Percentiles rank a stretch among this genome's conserved stretches.
Evolutionary conservation across 768 basidiomycete species (phyloP).

Genomic region (Holtermanniella nyarrowii): DNA sequence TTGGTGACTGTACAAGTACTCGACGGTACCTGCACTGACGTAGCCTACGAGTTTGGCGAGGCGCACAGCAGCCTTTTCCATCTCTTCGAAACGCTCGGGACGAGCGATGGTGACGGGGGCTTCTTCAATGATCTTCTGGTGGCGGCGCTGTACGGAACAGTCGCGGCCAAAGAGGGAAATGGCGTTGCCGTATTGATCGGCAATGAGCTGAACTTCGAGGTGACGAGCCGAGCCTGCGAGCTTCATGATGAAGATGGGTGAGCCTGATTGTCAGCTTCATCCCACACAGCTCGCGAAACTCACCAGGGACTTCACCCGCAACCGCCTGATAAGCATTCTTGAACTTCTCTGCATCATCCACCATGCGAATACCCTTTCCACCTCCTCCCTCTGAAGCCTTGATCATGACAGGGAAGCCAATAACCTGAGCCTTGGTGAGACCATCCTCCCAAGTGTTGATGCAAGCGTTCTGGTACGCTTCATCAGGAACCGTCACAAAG

Average conservation of each 20-base stretch:
- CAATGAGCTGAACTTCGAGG: constrained; percentile 93
- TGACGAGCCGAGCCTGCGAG: constrained; percentile 95
- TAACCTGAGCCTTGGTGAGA: constrained; percentile 65
- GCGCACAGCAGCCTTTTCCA: constrained; percentile 98
- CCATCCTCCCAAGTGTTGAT: constrained; percentile 82
- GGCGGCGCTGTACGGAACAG: constrained; percentile 96
- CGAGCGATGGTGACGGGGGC: constrained; percentile 96
- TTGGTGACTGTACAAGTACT: constrained; percentile 90
- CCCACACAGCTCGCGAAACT: constrained; percentile 10
- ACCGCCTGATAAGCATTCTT: constrained; percentile 92
- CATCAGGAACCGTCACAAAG: constrained; percentile 87
- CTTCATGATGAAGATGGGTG: constrained; percentile 99
- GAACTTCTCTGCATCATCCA: constrained; percentile 74
- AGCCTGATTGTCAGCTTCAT: constrained; percentile 48
- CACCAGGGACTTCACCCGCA: constrained; percentile 90
- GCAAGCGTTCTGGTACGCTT: constrained; percentile 78
- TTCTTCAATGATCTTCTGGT: constrained; percentile 99
- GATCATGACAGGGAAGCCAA: constrained; percentile 98
- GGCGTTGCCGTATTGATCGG: constrained; percentile 98
- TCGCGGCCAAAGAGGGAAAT: constrained; percentile 98
- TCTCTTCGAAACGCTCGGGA: constrained; percentile 81
- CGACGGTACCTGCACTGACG: constrained; percentile 96
- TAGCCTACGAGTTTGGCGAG: constrained; percentile 98
- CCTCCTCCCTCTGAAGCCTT: constrained; percentile 99
- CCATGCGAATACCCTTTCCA: constrained; percentile 96